These are phyloP conservation scores for Polychaeton citri DNA, from an alignment of 2,329 filamentous ascomycete species.

Conservation along the genomic window DNA sequence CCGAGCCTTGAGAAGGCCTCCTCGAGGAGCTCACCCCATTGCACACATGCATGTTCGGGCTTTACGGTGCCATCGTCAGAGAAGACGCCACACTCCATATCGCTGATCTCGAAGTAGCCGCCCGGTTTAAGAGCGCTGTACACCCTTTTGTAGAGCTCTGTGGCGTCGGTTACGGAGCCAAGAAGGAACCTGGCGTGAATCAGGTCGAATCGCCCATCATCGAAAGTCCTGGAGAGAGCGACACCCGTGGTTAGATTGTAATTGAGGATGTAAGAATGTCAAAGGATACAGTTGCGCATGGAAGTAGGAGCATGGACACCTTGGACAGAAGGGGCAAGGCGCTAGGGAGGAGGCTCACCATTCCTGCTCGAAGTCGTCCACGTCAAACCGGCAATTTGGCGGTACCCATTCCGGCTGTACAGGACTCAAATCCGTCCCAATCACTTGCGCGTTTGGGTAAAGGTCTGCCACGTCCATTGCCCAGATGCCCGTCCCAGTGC, in stretches of 20 bases:
- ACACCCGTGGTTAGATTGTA: too few relatives aligned
- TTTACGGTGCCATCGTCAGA: constrained; percentile 27
- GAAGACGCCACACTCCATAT: constrained; percentile 27
- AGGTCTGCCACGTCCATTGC: constrained; percentile 31
- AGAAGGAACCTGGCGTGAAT: constrained; percentile 28
- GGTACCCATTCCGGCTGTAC: constrained; percentile 20
- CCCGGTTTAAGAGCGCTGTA: constrained; percentile 25
- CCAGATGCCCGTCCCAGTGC: constrained; percentile 39
- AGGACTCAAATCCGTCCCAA: constrained; percentile 26
- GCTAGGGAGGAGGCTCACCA: constrained; percentile 13
- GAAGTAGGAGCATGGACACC: too few relatives aligned
- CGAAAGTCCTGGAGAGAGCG: constrained; percentile 29
- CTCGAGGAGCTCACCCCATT: constrained; percentile 10
- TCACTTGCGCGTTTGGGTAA: constrained; percentile 15
- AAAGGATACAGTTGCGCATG: too few relatives aligned
- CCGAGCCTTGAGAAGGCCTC: constrained; percentile 11
- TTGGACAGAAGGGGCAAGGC: too few relatives aligned
- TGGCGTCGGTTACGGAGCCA: constrained; percentile 11
- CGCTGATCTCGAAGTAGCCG: constrained; percentile 30
- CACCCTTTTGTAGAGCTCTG: constrained; percentile 17
- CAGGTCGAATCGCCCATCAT: constrained; percentile 25
- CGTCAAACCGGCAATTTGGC: constrained; percentile 17
- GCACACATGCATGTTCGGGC: constrained; percentile 8
- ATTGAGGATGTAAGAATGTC: too few relatives aligned
- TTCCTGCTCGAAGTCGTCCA: constrained; percentile 20